Base-by-base conservation (phyloP, 768 basidiomycete genomes). In the Leccinum olivaceopallidum region DNA sequence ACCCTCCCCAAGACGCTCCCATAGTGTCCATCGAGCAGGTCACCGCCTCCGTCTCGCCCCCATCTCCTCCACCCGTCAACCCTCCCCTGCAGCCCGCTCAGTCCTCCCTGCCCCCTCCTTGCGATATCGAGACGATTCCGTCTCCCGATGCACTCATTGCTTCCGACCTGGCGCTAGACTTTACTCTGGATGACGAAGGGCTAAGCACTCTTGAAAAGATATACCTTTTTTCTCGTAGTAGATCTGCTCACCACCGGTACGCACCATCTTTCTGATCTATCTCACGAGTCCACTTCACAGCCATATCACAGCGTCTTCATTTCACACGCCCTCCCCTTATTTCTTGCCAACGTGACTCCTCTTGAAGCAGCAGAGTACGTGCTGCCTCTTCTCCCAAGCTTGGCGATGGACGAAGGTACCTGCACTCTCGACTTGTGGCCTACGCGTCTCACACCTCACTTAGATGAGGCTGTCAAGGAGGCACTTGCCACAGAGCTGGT, bases 361-460 rank as follows among this genome's bases (percentile, higher is more conserved):
- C 84, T 85, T 58, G 95, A 98, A 65, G 94, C 94, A 5, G 87
- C 94, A 66, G 91, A 94, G 73, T 98, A 96, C 70, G 92, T 98
- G 59, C 77, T 96, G 20, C 95, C 95, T 1, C 83, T 97, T n/a
- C 82, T 98, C 59, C 89, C 84, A 55, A 84, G 83, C 48, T 84
- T 98, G 30, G 92, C 92, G 9, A 85, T 90, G 75, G 94, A 95
- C 69, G 86, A 92, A 71, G 93, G 93, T 92, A 63, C 48, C 73
- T 30, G 1, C 56, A 30, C 60, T 36, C 53, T 34, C 57, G 37
- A 56, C 62, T 48, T 51, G 49, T 26, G 14, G 8, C 44, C 18
- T 36, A 18, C 44, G 1, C 49, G 34, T 58, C 58, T 72, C 9
- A 66, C 58, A 34, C 53, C 47, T 63, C 37, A 52, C 60, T 36